These are phyloP conservation scores for Penicillium sp. DNA, from an alignment of 2,329 filamentous ascomycete species.

Conservation along the genomic window DNA sequence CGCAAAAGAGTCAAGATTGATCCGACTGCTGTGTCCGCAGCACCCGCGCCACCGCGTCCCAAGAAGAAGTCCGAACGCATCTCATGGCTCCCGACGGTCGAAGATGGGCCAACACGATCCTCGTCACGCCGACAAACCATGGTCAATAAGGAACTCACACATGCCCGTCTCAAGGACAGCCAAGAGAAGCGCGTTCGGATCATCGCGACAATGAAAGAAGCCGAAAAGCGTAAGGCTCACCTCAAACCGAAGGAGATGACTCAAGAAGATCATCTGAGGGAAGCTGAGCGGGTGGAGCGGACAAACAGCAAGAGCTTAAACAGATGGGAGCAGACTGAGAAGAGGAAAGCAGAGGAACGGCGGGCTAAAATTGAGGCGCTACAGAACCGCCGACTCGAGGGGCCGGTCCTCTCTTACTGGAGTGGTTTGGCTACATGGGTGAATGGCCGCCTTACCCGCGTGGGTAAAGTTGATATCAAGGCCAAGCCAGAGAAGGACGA, in stretches of 20 bases:
- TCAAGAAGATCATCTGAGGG: slow-evolving; percentile 77
- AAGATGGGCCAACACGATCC: slow-evolving; percentile 60
- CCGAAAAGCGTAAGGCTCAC: slow-evolving; percentile 64
- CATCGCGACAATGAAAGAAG: slow-evolving; percentile 59
- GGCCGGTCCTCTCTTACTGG: slow-evolving; percentile 88
- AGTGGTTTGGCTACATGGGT: slow-evolving; percentile 84
- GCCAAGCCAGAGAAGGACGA: slow-evolving; percentile 46
- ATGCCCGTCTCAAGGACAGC: slow-evolving; percentile 49
- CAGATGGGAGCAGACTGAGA: slow-evolving; percentile 90
- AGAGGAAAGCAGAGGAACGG: slow-evolving; percentile 79
- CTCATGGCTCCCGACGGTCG: slow-evolving; percentile 64
- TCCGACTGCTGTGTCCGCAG: slow-evolving; percentile 44
- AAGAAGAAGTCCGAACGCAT: slow-evolving; percentile 71
- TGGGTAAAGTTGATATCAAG: slow-evolving; percentile 60
- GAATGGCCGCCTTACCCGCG: slow-evolving; percentile 68
- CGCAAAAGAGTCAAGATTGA: slow-evolving; percentile 75
- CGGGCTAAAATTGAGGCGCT: slow-evolving; percentile 80
- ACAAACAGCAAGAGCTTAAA: slow-evolving; percentile 87
- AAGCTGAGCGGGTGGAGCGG: slow-evolving; percentile 79
- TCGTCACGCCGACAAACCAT: slow-evolving; percentile 63
- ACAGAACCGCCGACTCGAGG: slow-evolving; percentile 79
- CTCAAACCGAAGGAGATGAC: slow-evolving; percentile 78
- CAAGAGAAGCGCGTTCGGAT: slow-evolving; percentile 48
- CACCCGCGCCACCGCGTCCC: slow-evolving; percentile 43
- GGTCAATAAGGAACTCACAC: slow-evolving; percentile 60